These are phyloP conservation scores for Pleurotus cornucopiae DNA, from an alignment of 768 basidiomycete genomes.

Conservation along the genomic window DNA sequence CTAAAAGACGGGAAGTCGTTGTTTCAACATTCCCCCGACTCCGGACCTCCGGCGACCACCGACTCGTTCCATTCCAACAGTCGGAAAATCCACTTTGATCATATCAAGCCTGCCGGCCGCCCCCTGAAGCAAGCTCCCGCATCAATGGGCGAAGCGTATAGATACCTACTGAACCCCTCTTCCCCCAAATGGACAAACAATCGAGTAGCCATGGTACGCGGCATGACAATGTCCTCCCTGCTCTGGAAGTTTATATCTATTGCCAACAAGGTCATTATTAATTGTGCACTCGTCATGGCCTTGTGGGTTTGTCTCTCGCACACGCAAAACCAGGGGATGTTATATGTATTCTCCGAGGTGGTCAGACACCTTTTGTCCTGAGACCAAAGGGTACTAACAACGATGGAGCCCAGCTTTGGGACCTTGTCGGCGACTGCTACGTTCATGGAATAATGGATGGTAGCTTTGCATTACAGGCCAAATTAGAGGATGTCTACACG, in stretches of 20 bases:
- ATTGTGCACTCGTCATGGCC: not conserved
- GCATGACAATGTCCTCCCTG: not conserved
- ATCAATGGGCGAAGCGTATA: not conserved
- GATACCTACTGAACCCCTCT: not conserved
- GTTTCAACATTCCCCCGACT: too few relatives aligned
- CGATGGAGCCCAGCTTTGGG: not conserved
- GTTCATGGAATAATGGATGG: not conserved
- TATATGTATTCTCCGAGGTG: not conserved
- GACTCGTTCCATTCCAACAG: too few relatives aligned
- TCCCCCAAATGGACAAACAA: not conserved
- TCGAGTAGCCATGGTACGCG: not conserved
- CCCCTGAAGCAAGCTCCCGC: not conserved
- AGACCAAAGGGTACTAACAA: not conserved
- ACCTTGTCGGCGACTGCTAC: not conserved
- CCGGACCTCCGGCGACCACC: too few relatives aligned
- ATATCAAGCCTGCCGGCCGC: not conserved
- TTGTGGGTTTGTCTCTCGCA: not conserved
- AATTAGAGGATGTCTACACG: not conserved
- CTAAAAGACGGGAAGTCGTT: not conserved
- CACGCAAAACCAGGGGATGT: not conserved
- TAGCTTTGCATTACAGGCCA: not conserved
- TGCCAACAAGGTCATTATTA: too few relatives aligned
- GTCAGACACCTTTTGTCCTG: not conserved
- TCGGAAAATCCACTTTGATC: not conserved
- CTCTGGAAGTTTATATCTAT: not conserved